Percentiles rank a stretch among this genome's conserved stretches.
Conservation (phyloP, 1,139 yeast genomes). For the Yamadazyma membranifaciens region DNA sequence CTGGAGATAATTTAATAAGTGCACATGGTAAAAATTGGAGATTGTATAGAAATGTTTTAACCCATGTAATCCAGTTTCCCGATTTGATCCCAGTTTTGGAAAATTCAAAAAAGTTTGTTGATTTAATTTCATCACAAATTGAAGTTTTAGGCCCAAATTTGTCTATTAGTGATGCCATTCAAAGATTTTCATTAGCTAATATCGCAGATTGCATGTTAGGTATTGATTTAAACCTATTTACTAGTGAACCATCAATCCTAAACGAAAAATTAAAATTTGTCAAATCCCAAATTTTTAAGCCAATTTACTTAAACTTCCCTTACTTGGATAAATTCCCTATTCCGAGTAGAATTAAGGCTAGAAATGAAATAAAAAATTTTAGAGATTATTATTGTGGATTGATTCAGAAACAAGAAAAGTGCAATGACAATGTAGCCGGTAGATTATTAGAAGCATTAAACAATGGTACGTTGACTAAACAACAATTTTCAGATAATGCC, state of each 20-base stretch:
- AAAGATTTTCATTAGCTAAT: conserved; percentile 49
- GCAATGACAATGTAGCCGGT: conserved; percentile 22
- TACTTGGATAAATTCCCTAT: conserved; percentile 50
- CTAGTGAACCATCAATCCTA: conserved; percentile 25
- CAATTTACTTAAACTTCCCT: conserved; percentile 56
- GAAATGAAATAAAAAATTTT: conserved; percentile 42
- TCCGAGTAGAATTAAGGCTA: conserved; percentile 46
- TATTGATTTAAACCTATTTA: conserved; percentile 37
- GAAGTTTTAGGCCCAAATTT: conserved; percentile 15
- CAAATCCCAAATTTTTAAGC: conserved; percentile 55
- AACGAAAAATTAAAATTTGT: conserved; percentile 42
- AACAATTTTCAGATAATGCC: conserved; percentile 56
- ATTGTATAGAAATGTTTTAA: conserved; percentile 43
- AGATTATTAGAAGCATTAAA: conserved; percentile 37
- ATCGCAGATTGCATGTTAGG: conserved; percentile 53
- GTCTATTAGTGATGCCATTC: conserved; percentile 40
- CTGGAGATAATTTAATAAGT: conserved; percentile 64
- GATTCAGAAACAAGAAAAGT: conserved; percentile 2
- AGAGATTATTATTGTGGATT: conserved; percentile 28
- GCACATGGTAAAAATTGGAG: conserved; percentile 60
- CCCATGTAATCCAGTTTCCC: conserved; percentile 54
- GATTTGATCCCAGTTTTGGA: conserved; percentile 17
- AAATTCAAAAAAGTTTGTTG: conserved; percentile 10
- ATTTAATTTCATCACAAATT: conserved; percentile 11
- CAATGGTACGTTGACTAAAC: conserved; percentile 33